phyloP scores from a whole-genome alignment of 2,329 filamentous ascomycete species.

The Lecanicillium sp. region DNA sequence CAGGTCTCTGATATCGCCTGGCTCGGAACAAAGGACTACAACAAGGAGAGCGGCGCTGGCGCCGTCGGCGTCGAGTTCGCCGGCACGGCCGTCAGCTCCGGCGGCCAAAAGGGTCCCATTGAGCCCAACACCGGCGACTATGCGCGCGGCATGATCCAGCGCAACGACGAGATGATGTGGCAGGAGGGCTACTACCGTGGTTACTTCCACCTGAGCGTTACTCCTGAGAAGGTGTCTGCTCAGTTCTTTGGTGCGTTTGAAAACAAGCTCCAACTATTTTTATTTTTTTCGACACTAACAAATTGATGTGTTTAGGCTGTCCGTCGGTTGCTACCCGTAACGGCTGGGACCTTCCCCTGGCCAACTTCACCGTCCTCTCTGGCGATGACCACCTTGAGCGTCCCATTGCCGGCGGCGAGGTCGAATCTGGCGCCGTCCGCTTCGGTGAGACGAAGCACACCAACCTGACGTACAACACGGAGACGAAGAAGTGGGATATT shows the following conservation, averaged over 20 bases:
- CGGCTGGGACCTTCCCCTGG: conserved; percentile 56
- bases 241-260: conserved; percentile 52
- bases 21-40: conserved; percentile 46
- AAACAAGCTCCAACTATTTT: too few relatives aligned
- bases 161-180: conserved; percentile 62
- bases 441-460: conserved; percentile 32
- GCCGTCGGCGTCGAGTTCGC: conserved; percentile 57
- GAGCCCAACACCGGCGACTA: conserved; percentile 43
- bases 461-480: conserved; percentile 42
- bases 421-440: conserved; percentile 49
- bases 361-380: conserved; percentile 60
- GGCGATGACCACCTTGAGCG: conserved; percentile 51
- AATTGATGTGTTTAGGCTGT: conserved; percentile 16
- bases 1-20: conserved; percentile 43
- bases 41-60: conserved; percentile 43
- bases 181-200: conserved; percentile 67
- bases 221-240: conserved; percentile 49
- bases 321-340: conserved; percentile 54
- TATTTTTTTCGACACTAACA: not conserved
- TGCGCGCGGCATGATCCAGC: conserved; percentile 32
- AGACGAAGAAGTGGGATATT: conserved; percentile 16
- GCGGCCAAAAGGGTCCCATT: conserved; percentile 50
- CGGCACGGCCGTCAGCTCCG: conserved; percentile 58
- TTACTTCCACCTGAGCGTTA: conserved; percentile 59
- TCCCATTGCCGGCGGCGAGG: conserved; percentile 32